Base-by-base conservation (phyloP, 768 basidiomycete genomes). In the Rhodosporidiobolus sp. region DNA sequence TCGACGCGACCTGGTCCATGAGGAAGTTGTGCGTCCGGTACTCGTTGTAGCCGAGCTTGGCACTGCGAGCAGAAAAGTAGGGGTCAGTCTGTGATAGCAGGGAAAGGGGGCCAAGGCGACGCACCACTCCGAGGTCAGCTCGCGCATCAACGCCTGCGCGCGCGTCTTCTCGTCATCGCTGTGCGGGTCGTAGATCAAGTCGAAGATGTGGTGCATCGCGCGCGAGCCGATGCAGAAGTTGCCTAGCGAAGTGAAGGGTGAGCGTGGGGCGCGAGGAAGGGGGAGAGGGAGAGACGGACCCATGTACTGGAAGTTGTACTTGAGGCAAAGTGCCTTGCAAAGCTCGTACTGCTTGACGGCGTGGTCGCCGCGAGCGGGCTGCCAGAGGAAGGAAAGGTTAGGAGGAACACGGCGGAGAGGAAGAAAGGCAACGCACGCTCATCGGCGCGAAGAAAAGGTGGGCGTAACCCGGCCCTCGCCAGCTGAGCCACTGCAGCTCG, bases 381-480 rank as follows among this genome's bases (percentile, higher is more conserved):
- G 54, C 30, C 12, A 6, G 16, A 17, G 28, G 28, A 55, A 20
- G 17, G 30, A 20, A 14, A 20, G 24, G 11, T 19, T 14, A n/a
- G 24, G 26, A 52, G 20, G 24, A 32, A n/a, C 32, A 9, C 26
- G 28, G 35, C 12, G 30, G 30, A 49, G 54, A 34, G n/a, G n/a
- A n/a, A n/a, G n/a, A n/a, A n/a, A 55, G 54, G 54, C 4, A 48
- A 22, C 54, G 30, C 19, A 55, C 54, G 6, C 32, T 57, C 34
- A 74, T 74, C 10, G 73, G 73, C 3, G 68, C 60, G 58, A 75
- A 75, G 63, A 75, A 75, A 54, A 70, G 56, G 52, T 75, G 74
- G 3, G 65, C 70, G 46, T 62, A 62, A 38, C 65, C 65, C 16
- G 71, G 67, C 17, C 64, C 64, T 10, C 67, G 60, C 69, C 69